Conservation (phyloP, 2,329 filamentous ascomycete genomes). For the Beauveria sp. region DNA sequence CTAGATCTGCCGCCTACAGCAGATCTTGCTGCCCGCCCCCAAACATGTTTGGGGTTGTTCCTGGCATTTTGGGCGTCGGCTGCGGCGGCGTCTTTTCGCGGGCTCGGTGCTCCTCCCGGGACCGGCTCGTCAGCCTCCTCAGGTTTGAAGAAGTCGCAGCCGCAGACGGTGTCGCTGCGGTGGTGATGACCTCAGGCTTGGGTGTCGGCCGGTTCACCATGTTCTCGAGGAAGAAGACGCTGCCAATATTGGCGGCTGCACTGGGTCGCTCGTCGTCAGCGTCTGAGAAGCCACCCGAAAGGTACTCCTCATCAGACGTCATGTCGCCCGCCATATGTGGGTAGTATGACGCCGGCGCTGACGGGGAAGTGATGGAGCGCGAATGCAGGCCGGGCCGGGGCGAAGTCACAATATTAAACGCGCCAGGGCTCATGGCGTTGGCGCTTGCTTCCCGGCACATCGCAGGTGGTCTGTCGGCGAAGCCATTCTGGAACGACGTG, state of each 20-base stretch:
- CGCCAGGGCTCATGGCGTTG: conserved; percentile 56
- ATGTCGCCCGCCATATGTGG: conserved; percentile 50
- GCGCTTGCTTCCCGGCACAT: conserved; percentile 52
- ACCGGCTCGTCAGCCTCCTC: conserved; percentile 24
- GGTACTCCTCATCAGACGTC: conserved; percentile 68
- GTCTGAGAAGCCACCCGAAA: conserved; percentile 72
- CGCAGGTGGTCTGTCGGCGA: conserved; percentile 63
- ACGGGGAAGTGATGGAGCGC: conserved; percentile 79
- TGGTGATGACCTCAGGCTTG: conserved; percentile 21
- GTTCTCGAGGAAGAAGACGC: conserved; percentile 50
- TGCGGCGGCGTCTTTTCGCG: conserved; percentile 30
- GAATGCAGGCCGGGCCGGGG: conserved; percentile 64
- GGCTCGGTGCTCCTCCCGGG: conserved; percentile 24
- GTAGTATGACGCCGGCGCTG: conserved; percentile 48
- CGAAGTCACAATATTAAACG: conserved; percentile 40
- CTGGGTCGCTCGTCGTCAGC: conserved; percentile 52
- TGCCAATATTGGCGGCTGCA: conserved; percentile 30
- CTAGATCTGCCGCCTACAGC: conserved; percentile 15
- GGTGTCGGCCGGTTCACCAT: conserved; percentile 50
- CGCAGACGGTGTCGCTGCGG: background rate
- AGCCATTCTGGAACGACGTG: conserved; percentile 80
- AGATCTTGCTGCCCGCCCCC: conserved; percentile 30
- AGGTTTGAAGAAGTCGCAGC: conserved; percentile 13
- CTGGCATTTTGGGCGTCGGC: conserved; percentile 34
- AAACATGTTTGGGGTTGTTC: conserved; percentile 20